phyloP scores from a whole-genome alignment of 768 basidiomycete genomes.

The Boletus speciosus region DNA sequence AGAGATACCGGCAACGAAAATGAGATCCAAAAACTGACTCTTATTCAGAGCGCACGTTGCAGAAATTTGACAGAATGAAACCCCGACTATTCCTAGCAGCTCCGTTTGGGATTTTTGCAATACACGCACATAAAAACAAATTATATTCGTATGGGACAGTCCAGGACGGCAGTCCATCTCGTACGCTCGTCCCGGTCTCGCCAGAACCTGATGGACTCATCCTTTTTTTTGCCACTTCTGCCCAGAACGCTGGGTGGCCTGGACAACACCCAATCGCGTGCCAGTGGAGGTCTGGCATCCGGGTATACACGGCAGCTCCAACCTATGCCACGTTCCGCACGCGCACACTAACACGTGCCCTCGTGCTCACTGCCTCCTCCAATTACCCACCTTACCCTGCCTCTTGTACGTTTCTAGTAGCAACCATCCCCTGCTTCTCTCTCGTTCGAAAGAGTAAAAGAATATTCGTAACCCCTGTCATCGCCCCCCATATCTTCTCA shows the following conservation, averaged over 20 bases:
- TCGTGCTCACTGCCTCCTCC: neutral
- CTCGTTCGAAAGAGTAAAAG: neutral
- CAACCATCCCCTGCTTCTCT: neutral
- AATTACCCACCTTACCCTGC: too few species aligned
- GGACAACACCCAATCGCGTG: conserved; percentile 11
- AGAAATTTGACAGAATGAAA: conserved; percentile 31
- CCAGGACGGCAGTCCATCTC: conserved; percentile 5
- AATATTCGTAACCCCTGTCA: neutral
- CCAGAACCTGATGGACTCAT: conserved; percentile 9
- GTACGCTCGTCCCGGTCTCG: conserved; percentile 16
- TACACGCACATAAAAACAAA: conserved; percentile 9
- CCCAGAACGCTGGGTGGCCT: conserved; percentile 7
- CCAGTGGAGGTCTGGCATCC: conserved; percentile 19
- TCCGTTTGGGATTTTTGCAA: conserved; percentile 22
- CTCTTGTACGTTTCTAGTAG: neutral
- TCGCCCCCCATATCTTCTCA: conserved; percentile 4
- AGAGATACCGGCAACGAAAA: conserved; percentile 24
- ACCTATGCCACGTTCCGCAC: conserved; percentile 2
- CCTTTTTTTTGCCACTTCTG: conserved; percentile 9
- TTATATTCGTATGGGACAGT: conserved; percentile 8
- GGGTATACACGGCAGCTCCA: conserved; percentile 12
- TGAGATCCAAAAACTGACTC: conserved; percentile 7
- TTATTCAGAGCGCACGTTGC: conserved; percentile 26
- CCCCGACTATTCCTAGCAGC: conserved; percentile 31
- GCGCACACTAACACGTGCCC: conserved; percentile 1